Evolutionary conservation across 352 stramenopile genomes (phyloP), one percentile per base, ranked within the genome.

Genomic region (Sclerospora graminicola): DNA sequence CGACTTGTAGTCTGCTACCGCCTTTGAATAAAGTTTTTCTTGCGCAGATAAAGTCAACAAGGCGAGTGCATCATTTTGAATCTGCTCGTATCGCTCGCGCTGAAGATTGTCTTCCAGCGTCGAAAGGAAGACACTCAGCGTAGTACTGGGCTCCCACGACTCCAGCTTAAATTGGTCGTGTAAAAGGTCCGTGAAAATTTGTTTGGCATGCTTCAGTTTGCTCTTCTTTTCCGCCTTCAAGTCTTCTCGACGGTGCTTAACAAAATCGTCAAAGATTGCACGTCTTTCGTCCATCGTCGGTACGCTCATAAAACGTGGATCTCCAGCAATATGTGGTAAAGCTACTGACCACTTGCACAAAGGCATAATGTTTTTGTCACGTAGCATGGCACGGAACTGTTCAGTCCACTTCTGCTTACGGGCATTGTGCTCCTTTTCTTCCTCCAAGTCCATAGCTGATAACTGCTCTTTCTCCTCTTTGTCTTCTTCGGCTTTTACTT

Each of bases 291-390:
- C 72, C 79, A 91, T 91, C 55, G 69, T 84, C 18, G 62, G 49
- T 4, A 90, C 54, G 0, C 67, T 72, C 36, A 85, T 63, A 47
- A 91, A 91, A 0, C 79, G 71, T 1, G 69, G 65, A 36, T 91
- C 79, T n/a, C 55, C 54, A 14, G 71, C 63, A 47, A 91, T 87
- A 27, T 76, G 69, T 5, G 79, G 74, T 24, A 91, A 57, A 21
- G 75, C 79, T 8, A 84, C 79, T 32, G 75, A 85, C 79, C 79
- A 91, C 41, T 87, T 87, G 41, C 57, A 76, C 24, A 86, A 80
- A 32, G 79, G 79, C 74, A 91, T 87, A 44, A 91, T 84, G 38
- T 79, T 82, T 54, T 89, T 89, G 40, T 89, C 74, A 21, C 76
- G 66, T 39, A 91, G 48, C 79, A 91, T 82, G 19, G 66, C 51